Evolutionary conservation across 352 stramenopile genomes (phyloP), one percentile per base, ranked within the genome.

Genomic region (Pythium phragmitis): DNA sequence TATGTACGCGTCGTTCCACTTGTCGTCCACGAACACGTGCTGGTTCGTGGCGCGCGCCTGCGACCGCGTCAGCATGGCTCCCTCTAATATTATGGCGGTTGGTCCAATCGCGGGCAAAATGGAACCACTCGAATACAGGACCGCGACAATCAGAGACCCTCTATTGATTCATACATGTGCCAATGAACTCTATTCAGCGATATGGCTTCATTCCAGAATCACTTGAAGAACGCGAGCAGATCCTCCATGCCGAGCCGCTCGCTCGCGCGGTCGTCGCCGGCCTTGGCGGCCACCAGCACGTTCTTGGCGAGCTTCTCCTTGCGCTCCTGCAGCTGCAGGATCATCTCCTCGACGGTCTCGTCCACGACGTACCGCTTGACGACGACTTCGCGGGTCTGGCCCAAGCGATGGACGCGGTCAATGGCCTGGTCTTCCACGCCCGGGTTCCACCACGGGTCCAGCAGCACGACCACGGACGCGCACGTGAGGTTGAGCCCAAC

Each of bases 401-500:
- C 92, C 7, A 98, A 72, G 2, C 92, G 88, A 53, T 97, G 91
- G 36, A 96, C 88, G 43, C 92, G 84, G 76, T 98, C 93, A 48
- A 98, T 93, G 0, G 96, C 96, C 70, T 99, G 96, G 33, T 96
- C 81, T 60, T 98, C 94, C 14, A 98, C 80, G 46, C 86, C 87
- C 16, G 87, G 80, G 70, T 98, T 98, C 94, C 92, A 98, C 92
- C 92, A 98, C 58, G 92, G 89, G 58, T 97, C 92, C 23, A 96
- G 72, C 37, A 97, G 72, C 42, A 97, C 91, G 37, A 97, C 89
- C 6, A 96, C 79, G 1, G 85, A 96, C 26, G 90, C 92, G 33
- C 85, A 84, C 50, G 86, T 97, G 48, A 97, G 76, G 57, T 97
- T 97, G n/a, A 97, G 78, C 1, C 91, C 91, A 23, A 97, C 80